Conservation (phyloP, 345 rosid species). For the Tarenaya hassleriana region DNA sequence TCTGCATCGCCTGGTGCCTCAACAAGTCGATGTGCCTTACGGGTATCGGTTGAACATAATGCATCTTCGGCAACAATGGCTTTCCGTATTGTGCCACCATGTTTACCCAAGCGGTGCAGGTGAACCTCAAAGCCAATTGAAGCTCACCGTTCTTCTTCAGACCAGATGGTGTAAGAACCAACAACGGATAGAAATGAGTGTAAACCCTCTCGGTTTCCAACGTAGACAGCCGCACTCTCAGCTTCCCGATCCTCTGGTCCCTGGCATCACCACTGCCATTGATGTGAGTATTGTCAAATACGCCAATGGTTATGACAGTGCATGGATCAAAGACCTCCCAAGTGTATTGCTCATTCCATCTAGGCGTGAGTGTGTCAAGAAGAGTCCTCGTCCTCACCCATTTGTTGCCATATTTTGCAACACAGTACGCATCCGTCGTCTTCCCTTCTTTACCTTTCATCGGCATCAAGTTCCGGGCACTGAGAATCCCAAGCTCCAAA, state of each 20-base stretch:
- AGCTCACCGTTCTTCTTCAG: conserved; percentile 88
- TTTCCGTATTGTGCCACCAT: conserved; percentile 82
- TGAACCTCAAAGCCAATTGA: conserved; percentile 80
- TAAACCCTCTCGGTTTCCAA: conserved; percentile 82
- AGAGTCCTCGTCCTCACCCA: conserved; percentile 95
- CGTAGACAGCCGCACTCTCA: conserved; percentile 79
- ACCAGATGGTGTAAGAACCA: conserved; percentile 68
- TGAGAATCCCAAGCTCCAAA: conserved; percentile 82
- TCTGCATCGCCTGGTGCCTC: conserved; percentile 82
- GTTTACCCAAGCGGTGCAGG: conserved; percentile 74
- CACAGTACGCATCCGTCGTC: conserved; percentile 82
- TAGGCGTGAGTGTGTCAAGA: conserved; percentile 65
- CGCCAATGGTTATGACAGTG: conserved; percentile 83
- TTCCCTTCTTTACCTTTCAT: conserved; percentile 84
- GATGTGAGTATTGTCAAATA: conserved; percentile 70
- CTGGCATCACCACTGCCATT: conserved; percentile 58
- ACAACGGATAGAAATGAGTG: conserved; percentile 79
- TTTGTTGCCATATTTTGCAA: conserved; percentile 93
- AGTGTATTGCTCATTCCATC: too few relatives aligned
- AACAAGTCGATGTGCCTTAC: conserved; percentile 62
- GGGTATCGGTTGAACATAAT: conserved; percentile 74
- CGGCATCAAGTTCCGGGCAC: conserved; percentile 69
- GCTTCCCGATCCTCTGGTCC: conserved; percentile 88
- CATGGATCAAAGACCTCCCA: too few relatives aligned
- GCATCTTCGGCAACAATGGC: conserved; percentile 95